These are phyloP conservation scores for Fusarium sp. DNA, from an alignment of 2,329 filamentous ascomycete genomes.

Conservation along the genomic window DNA sequence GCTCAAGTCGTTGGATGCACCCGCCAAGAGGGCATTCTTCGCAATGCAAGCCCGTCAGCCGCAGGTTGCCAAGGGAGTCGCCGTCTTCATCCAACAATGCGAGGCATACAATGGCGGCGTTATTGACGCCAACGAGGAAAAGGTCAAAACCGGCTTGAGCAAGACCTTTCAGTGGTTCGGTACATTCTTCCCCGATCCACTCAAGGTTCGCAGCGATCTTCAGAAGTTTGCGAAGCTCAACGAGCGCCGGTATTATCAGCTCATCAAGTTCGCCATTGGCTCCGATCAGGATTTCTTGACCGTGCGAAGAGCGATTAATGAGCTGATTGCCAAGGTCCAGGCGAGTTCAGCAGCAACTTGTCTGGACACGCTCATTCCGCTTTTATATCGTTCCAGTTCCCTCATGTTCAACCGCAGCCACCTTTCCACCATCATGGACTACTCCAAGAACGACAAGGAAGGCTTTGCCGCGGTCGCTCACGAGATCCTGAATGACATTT, in stretches of 20 bases:
- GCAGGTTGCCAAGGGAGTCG: conserved; percentile 80
- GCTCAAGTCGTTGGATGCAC: conserved; percentile 82
- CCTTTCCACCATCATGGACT: conserved; percentile 89
- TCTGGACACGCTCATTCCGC: conserved; percentile 84
- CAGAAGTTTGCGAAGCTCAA: conserved; percentile 93
- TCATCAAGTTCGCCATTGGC: conserved; percentile 88
- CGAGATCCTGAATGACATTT: conserved; percentile 93
- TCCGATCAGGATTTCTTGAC: conserved; percentile 93
- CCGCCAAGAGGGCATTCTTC: conserved; percentile 90
- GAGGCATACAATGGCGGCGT: conserved; percentile 93
- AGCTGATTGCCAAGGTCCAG: conserved; percentile 87
- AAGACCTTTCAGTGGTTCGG: conserved; percentile 82
- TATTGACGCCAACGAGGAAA: conserved; percentile 79
- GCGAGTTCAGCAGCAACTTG: conserved; percentile 75
- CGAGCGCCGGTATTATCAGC: conserved; percentile 90
- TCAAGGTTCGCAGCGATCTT: conserved; percentile 81
- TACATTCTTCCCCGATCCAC: conserved; percentile 82
- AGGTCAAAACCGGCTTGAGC: conserved; percentile 79
- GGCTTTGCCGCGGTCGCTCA: conserved; percentile 85
- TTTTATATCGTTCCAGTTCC: conserved; percentile 87
- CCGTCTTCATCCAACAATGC: conserved; percentile 85
- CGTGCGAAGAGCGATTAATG: conserved; percentile 90
- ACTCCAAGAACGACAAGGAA: conserved; percentile 86
- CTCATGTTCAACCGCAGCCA: conserved; percentile 96
- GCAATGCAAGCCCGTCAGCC: conserved; percentile 86